Evolutionary conservation across 2,329 filamentous ascomycete species (phyloP).

Genomic region (Samsoniella hepiali): DNA sequence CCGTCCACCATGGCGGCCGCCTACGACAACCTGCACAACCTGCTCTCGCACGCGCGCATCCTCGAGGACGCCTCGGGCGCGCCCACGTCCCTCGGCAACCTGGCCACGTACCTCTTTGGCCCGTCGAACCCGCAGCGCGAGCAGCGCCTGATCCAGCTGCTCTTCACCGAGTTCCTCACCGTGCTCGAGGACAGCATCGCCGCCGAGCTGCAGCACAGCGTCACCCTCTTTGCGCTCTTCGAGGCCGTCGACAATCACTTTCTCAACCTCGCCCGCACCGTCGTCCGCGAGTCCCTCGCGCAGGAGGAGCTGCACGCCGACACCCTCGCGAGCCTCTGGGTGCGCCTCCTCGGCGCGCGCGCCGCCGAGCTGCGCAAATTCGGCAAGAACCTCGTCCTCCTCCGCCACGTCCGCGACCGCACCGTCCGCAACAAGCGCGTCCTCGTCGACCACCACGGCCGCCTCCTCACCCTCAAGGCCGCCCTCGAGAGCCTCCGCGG

Average conservation of each 20-base stretch:
- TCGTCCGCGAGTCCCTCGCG: conserved; percentile 75
- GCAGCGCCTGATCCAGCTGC: conserved; percentile 74
- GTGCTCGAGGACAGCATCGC: conserved; percentile 88
- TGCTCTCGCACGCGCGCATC: conserved; percentile 63
- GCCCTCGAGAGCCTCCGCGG: conserved; percentile 80
- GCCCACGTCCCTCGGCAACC: conserved; percentile 65
- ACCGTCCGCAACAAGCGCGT: conserved; percentile 86
- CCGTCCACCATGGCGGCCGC: conserved; percentile 60
- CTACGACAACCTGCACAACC: conserved; percentile 78
- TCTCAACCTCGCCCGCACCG: conserved; percentile 78
- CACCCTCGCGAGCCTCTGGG: conserved; percentile 81
- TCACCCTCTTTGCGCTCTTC: conserved; percentile 82
- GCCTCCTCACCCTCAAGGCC: conserved; percentile 77
- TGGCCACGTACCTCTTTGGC: conserved; percentile 74
- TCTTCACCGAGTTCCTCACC: conserved; percentile 78
- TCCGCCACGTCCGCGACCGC: conserved; percentile 74
- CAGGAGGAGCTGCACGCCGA: conserved; percentile 81
- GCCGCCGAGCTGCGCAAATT: conserved; percentile 78
- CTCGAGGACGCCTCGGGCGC: conserved; percentile 52
- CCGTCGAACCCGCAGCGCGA: conserved; percentile 78
- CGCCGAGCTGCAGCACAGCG: conserved; percentile 75
- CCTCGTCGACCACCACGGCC: conserved; percentile 81
- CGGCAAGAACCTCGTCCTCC: conserved; percentile 80
- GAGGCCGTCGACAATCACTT: conserved; percentile 89
- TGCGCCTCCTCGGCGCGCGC: conserved; percentile 74